These are phyloP conservation scores for Pseudonitzschia delicatissima DNA, from an alignment of 108 stramenopile species.

Conservation along the genomic window DNA sequence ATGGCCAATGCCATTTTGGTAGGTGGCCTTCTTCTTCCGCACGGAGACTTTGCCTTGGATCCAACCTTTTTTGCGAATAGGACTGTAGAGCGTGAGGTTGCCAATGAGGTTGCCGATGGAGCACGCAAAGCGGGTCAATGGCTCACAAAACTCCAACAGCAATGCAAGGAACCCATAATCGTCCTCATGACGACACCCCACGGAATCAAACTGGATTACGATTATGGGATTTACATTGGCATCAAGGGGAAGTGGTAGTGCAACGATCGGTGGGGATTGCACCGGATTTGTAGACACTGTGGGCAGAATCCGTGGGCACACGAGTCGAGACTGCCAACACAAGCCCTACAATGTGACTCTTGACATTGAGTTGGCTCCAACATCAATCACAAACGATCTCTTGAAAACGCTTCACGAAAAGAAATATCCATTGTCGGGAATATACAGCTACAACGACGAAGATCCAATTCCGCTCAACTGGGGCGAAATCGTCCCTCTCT, in stretches of 20 bases:
- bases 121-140: constrained; percentile 26
- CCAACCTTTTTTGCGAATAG: constrained; percentile 28
- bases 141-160: background rate
- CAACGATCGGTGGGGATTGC: constrained; percentile 31
- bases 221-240: constrained; percentile 31
- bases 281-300: background rate
- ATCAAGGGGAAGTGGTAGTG: constrained; percentile 23
- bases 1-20: constrained; percentile 13
- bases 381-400: constrained; percentile 10
- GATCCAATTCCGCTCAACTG: constrained; percentile 25
- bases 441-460: constrained; percentile 23
- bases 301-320: background rate
- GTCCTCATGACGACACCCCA: constrained; percentile 40
- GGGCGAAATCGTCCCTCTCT: constrained; percentile 47
- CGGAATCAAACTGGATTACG: constrained; percentile 28
- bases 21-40: constrained; percentile 29
- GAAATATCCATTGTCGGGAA: constrained; percentile 18
- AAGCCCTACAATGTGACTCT: constrained; percentile 22
- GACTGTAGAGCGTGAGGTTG: background rate
- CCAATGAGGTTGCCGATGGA: constrained; percentile 15
- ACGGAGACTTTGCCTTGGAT: constrained; percentile 55
- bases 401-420: constrained; percentile 3
- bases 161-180: background rate
- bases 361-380: constrained; percentile 4
- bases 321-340: background rate